Evolutionary conservation across 345 rosid genomes (phyloP), one percentile per base, ranked within the genome.

Genomic region (Excoecaria agallocha): DNA sequence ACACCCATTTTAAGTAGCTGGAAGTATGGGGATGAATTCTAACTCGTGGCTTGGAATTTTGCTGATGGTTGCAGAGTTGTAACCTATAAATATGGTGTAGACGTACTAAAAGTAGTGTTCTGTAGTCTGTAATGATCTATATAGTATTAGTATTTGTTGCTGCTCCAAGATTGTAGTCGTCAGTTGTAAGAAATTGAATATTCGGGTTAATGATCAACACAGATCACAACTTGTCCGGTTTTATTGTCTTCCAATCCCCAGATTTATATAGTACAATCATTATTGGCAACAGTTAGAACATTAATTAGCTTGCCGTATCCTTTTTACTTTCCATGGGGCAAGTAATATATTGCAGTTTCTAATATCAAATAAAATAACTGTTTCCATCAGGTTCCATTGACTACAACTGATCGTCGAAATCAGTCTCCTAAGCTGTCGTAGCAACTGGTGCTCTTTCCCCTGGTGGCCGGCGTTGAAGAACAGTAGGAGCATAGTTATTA

Each of bases 11-110:
- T 4, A 15, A 7, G 49, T 56, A 10, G 30, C 30, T 30, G 39
- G 51, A 41, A 38, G 1, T 25, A 45, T 3, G 63, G 61, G 46
- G 63, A 66, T 39, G 64, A 56, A 73, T 55, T 39, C 39, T 48
- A 24, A 57, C 46, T 58, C 25, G 41, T 25, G 3, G 49, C 73
- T 12, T n/a, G 62, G 58, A 38, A 52, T 38, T 52, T 59, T 59
- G 50, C 43, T 64, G 62, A 64, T 77, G 73, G 3, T 72, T 70
- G 78, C 49, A 1, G 45, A 17, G 9, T 65, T 37, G 49, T 75
- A 49, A 15, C 25, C 45, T 59, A 37, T 49, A 45, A 4, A 16
- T 58, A 16, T 75, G 16, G 13, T 39, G 59, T 72, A 73, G 61
- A 37, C 67, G 12, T 30, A 1, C 45, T 61, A 13, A 57, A 1